Evolutionary conservation across 1,284 basidiomycete genomes (phyloP).

Genomic region (Heterobasidion occidentale): DNA sequence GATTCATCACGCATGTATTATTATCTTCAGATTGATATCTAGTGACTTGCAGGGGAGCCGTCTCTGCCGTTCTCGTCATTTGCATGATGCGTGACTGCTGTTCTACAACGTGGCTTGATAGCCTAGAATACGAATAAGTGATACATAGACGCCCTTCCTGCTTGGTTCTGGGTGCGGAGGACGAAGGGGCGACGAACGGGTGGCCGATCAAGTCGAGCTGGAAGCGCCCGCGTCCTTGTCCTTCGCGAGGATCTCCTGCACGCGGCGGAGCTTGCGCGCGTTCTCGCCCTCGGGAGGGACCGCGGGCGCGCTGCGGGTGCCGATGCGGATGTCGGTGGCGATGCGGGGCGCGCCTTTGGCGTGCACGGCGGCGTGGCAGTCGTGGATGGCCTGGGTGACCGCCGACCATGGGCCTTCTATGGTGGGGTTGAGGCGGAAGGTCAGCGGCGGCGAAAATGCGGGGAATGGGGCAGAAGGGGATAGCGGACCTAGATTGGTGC

Average conservation of each 20-base stretch:
- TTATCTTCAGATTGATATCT: too few relatives aligned
- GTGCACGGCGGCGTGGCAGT: slow-evolving; percentile 88
- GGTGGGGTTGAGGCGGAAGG: slow-evolving; percentile 3
- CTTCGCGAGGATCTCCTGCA: slow-evolving; percentile 63
- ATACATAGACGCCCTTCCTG: neutral
- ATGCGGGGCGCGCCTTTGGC: slow-evolving; percentile 64
- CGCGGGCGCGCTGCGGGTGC: slow-evolving; percentile 51
- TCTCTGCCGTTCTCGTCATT: too few relatives aligned
- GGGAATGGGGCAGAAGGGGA: neutral
- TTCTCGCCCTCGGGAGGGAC: slow-evolving; percentile 56
- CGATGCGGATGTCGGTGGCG: slow-evolving; percentile 88
- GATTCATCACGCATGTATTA: too few relatives aligned
- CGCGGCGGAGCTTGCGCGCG: slow-evolving; percentile 68
- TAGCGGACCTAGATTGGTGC: slow-evolving; percentile 73
- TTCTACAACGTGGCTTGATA: too few relatives aligned
- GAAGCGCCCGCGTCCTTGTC: slow-evolving; percentile 14
- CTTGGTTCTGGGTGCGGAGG: too few relatives aligned
- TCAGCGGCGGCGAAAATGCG: neutral
- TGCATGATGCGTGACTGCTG: too few relatives aligned
- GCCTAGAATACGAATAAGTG: neutral
- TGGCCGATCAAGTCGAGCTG: too few relatives aligned
- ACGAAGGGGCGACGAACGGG: too few relatives aligned
- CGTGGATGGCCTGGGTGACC: slow-evolving; percentile 76
- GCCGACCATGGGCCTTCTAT: slow-evolving; percentile 80
- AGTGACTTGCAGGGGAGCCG: too few relatives aligned